Evolutionary conservation across 2,329 filamentous ascomycete species (phyloP).

Genomic region (Epichloe baconii): DNA sequence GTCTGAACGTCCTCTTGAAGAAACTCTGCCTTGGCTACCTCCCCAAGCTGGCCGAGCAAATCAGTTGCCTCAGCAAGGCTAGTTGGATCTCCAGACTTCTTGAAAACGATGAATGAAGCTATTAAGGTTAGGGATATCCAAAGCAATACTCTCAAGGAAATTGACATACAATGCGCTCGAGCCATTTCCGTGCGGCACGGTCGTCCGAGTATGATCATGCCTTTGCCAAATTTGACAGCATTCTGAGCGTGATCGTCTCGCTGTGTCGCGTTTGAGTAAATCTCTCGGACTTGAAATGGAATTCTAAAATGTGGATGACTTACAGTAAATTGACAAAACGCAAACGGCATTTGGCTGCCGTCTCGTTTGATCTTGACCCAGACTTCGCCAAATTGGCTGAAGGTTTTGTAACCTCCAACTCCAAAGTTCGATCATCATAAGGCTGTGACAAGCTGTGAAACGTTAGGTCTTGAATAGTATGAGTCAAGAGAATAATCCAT

Average conservation of each 20-base stretch:
- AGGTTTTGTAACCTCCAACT: constrained; percentile 37
- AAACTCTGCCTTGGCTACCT: constrained; percentile 25
- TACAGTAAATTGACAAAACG: constrained; percentile 51
- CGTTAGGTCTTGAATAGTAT: constrained; percentile 6
- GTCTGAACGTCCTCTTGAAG: constrained; percentile 21
- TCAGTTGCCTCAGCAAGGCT: constrained; percentile 29
- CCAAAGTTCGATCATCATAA: constrained; percentile 35
- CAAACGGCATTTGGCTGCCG: constrained; percentile 43
- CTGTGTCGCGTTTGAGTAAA: constrained; percentile 18
- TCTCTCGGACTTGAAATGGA: neutral
- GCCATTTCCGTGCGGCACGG: constrained; percentile 47
- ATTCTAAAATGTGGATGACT: constrained; percentile 13
- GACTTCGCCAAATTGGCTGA: constrained; percentile 40
- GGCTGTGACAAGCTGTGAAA: constrained; percentile 35
- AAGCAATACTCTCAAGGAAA: constrained; percentile 1
- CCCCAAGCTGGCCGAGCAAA: constrained; percentile 31
- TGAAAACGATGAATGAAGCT: constrained; percentile 39
- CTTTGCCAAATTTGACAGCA: constrained; percentile 35
- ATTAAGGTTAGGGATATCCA: constrained; percentile 11
- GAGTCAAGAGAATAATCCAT: constrained; percentile 18
- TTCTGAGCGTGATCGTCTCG: constrained; percentile 32
- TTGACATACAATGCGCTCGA: constrained; percentile 46
- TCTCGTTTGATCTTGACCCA: constrained; percentile 54
- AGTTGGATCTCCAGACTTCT: constrained; percentile 20
- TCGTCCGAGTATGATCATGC: constrained; percentile 38